A percentile compares a stretch with the other conserved stretches of the same genome.
phyloP scores from a whole-genome alignment of 768 basidiomycete species.

The Jaapia argillacea region DNA sequence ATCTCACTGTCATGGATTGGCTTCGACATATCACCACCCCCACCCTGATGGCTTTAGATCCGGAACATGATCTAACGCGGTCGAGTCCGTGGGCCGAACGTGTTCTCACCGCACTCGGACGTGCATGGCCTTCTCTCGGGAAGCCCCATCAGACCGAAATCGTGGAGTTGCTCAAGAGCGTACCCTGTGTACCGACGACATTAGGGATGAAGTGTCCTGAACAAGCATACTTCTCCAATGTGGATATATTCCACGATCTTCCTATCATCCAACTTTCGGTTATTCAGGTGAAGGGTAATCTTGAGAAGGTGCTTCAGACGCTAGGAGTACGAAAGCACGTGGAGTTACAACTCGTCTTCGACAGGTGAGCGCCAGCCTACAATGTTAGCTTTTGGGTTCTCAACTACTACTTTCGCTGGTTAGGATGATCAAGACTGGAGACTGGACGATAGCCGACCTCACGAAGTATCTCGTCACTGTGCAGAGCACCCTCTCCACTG shows the following conservation, averaged over 20 bases:
- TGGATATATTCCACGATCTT: constrained; percentile 83
- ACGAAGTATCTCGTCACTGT: constrained; percentile 84
- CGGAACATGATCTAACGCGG: constrained; percentile 49
- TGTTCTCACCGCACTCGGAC: constrained; percentile 53
- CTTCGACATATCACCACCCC: constrained; percentile 50
- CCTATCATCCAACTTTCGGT: constrained; percentile 69
- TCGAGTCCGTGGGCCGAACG: constrained; percentile 76
- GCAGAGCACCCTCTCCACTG: constrained; percentile 43
- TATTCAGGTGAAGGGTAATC: constrained; percentile 45
- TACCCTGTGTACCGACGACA: constrained; percentile 41
- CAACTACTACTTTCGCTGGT: not conserved
- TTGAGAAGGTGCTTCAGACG: constrained; percentile 62
- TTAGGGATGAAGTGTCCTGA: constrained; percentile 62
- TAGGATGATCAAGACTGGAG: constrained; percentile 84
- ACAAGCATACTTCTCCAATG: constrained; percentile 78
- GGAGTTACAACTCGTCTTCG: constrained; percentile 89
- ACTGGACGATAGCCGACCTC: constrained; percentile 82
- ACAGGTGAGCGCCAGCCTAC: constrained; percentile 37
- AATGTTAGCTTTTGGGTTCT: not conserved
- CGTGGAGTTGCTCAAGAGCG: constrained; percentile 28
- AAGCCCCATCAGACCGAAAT: constrained; percentile 33
- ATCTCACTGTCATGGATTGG: constrained; percentile 73
- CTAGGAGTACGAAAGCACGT: constrained; percentile 88
- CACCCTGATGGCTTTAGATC: constrained; percentile 26
- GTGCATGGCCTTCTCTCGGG: constrained; percentile 62